phyloP scores from a whole-genome alignment of 2,329 filamentous ascomycete species.

The Trichoderma citrinoviride region DNA sequence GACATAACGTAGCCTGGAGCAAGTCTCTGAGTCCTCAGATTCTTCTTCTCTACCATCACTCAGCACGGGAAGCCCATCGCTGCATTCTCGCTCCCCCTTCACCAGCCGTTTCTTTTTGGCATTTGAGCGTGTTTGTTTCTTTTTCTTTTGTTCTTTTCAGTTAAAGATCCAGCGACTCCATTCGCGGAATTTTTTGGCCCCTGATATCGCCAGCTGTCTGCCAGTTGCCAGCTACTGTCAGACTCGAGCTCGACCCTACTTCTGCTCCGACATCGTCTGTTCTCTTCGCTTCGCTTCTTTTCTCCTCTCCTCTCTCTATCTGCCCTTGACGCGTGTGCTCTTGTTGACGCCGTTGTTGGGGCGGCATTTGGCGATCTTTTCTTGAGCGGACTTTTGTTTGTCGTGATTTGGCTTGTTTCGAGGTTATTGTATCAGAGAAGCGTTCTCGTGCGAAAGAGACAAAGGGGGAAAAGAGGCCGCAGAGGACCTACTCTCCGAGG shows the following conservation, averaged over 20 bases:
- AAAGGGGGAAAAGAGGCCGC: not conserved
- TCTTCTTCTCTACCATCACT: not conserved
- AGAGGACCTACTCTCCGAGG: not conserved
- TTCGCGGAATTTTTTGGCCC: slow-evolving; percentile 3
- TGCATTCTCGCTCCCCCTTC: not conserved
- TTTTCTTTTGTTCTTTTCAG: not conserved
- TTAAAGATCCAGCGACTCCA: not conserved
- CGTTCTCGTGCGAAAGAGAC: not conserved
- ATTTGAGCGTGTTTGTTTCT: slow-evolving; percentile 12
- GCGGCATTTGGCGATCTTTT: not conserved
- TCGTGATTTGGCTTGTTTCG: not conserved
- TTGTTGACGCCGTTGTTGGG: not conserved
- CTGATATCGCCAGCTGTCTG: not conserved
- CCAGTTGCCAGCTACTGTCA: not conserved
- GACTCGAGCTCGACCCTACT: not conserved
- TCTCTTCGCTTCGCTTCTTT: not conserved
- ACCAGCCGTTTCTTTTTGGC: slow-evolving; percentile 22
- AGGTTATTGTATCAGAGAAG: not conserved
- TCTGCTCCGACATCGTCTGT: not conserved
- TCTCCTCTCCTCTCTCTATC: too few relatives aligned
- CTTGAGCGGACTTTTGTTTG: not conserved
- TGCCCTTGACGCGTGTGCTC: not conserved
- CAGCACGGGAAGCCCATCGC: not conserved
- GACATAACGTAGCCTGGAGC: not conserved
- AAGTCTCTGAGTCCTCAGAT: not conserved